Evolutionary conservation across 2,329 filamentous ascomycete species (phyloP).

Genomic region (Ceratocystis cacaofunesta): DNA sequence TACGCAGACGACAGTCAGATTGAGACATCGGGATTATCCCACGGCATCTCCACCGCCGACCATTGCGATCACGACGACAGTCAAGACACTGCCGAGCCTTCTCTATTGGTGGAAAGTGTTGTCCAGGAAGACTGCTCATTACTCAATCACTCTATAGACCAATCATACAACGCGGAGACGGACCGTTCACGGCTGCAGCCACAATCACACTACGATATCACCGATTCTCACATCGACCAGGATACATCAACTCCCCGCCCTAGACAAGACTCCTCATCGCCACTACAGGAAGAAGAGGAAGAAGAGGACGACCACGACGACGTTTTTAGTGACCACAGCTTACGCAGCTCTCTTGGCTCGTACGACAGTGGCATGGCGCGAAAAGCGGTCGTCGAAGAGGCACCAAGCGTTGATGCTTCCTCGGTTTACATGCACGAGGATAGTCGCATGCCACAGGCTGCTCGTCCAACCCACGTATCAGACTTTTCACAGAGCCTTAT

Average conservation of each 20-base stretch:
- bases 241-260: conserved; percentile 7
- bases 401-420: conserved; percentile 17
- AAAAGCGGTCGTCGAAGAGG: conserved; percentile 15
- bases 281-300: conserved; percentile 34
- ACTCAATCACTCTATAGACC: conserved; percentile 15
- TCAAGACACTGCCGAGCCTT: neutral
- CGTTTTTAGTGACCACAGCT: conserved; percentile 44
- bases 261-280: conserved; percentile 26
- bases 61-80: neutral
- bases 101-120: conserved; percentile 1
- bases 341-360: conserved; percentile 41
- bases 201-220: conserved; percentile 13
- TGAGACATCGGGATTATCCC: neutral
- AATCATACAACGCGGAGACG: conserved; percentile 14
- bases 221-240: conserved; percentile 1
- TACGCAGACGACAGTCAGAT: conserved; percentile 4
- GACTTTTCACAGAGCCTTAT: conserved; percentile 38
- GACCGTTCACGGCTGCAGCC: neutral
- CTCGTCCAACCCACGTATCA: conserved; percentile 33
- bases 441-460: conserved; percentile 21
- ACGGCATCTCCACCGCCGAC: neutral
- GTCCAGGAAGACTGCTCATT: conserved; percentile 11
- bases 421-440: conserved; percentile 6
- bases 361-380: conserved; percentile 27
- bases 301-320: conserved; percentile 27